These are phyloP conservation scores for Sabuloglossum arenarium DNA, from an alignment of 495 filamentous ascomycete species.

Conservation along the genomic window DNA sequence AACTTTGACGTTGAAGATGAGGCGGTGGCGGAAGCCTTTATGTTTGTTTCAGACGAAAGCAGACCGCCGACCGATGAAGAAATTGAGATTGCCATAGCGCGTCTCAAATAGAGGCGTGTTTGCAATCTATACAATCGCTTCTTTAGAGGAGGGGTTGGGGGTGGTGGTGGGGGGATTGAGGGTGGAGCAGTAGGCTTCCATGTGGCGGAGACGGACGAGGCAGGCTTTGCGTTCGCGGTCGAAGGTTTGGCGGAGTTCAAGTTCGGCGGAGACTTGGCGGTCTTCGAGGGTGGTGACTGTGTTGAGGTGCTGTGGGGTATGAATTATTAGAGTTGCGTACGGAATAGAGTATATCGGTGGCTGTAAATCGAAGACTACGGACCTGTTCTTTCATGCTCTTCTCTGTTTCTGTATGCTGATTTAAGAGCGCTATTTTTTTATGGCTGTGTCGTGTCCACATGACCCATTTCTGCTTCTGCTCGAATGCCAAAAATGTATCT, in stretches of 20 bases:
- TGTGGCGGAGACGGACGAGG: conserved; percentile 48
- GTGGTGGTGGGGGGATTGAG: conserved; percentile 15
- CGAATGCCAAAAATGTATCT: conserved; percentile 34
- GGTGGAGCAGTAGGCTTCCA: conserved; percentile 54
- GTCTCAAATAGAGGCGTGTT: too few relatives aligned
- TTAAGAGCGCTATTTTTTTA: conserved; percentile 17
- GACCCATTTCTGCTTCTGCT: conserved; percentile 27
- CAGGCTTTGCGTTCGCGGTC: conserved; percentile 36
- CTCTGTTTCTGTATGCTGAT: conserved; percentile 22
- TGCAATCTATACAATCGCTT: too few relatives aligned
- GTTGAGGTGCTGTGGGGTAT: conserved; percentile 19
- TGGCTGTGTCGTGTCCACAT: conserved; percentile 30
- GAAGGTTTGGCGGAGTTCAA: conserved; percentile 28
- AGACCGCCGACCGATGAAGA: too few relatives aligned
- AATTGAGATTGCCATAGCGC: too few relatives aligned
- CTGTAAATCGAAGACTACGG: conserved; percentile 9
- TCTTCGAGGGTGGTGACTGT: conserved; percentile 46
- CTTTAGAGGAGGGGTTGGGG: conserved; percentile 12
- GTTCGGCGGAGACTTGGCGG: conserved; percentile 51
- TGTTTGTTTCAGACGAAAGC: too few relatives aligned
- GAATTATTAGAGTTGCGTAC: background rate
- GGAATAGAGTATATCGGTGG: conserved; percentile 13
- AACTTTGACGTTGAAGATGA: too few relatives aligned
- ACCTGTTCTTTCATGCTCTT: conserved; percentile 19
- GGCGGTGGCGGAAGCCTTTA: too few relatives aligned